These are phyloP conservation scores for Kwoniella bestiolae DNA, from an alignment of 768 basidiomycete genomes.

Conservation along the genomic window DNA sequence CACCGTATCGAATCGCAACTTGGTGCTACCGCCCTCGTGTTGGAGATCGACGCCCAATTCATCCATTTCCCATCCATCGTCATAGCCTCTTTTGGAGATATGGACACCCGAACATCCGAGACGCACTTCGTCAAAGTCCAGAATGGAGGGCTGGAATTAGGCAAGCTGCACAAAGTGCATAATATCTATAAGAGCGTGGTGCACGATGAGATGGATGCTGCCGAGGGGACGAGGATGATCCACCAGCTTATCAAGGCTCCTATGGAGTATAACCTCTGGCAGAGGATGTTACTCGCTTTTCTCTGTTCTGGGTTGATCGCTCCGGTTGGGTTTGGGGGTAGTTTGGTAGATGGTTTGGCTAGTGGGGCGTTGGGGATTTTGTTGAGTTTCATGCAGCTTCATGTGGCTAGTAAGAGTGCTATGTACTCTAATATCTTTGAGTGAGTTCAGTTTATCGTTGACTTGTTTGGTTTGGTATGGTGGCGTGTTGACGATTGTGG, in stretches of 20 bases:
- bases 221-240: conserved; percentile 57
- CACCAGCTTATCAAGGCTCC: conserved; percentile 67
- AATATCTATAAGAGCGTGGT: conserved; percentile 49
- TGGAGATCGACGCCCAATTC: conserved; percentile 54
- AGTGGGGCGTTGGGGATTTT: conserved; percentile 62
- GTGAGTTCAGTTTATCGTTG: conserved; percentile 61
- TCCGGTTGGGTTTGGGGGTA: conserved; percentile 79
- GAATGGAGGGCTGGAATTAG: conserved; percentile 48
- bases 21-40: conserved; percentile 45
- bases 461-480: conserved; percentile 4
- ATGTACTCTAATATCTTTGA: conserved; percentile 91
- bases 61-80: conserved; percentile 54
- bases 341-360: conserved; percentile 62
- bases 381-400: conserved; percentile 72
- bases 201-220: conserved; percentile 52
- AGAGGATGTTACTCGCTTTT: conserved; percentile 72
- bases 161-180: conserved; percentile 50
- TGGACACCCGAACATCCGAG: conserved; percentile 52
- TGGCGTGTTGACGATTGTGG: background rate
- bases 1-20: conserved; percentile 55
- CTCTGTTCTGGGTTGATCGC: conserved; percentile 76
- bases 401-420: conserved; percentile 73
- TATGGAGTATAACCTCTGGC: conserved; percentile 67
- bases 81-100: conserved; percentile 52
- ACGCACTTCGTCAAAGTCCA: conserved; percentile 50